Evolutionary conservation across 1,284 basidiomycete species (phyloP).

Genomic region (Phellinidium pouzarii): DNA sequence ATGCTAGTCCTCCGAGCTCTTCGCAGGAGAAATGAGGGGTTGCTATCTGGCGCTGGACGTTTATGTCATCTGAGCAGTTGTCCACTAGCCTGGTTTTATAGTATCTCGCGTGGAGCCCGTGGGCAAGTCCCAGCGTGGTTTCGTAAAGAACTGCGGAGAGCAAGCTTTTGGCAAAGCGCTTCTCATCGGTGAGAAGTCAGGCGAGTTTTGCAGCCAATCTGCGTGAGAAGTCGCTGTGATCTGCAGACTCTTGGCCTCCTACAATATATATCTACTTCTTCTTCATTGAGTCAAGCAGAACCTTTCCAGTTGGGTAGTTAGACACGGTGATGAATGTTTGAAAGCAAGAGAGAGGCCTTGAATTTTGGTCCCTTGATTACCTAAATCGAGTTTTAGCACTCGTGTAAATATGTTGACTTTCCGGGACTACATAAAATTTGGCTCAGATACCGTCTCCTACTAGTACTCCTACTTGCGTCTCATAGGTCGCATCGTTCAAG

Average conservation of each 20-base stretch:
- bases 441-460: neutral
- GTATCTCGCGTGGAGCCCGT: slow-evolving; percentile 6
- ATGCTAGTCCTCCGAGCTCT: neutral
- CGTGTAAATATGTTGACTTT: slow-evolving; percentile 7
- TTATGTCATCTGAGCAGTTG: neutral
- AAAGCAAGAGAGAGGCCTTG: neutral
- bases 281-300: neutral
- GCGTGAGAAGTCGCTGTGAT: neutral
- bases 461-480: neutral
- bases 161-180: slow-evolving; percentile 2
- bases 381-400: neutral
- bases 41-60: neutral
- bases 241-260: slow-evolving; percentile 2
- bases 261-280: neutral
- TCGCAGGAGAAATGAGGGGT: neutral
- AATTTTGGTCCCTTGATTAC: neutral
- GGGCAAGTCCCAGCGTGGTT: slow-evolving; percentile 6
- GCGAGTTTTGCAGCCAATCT: neutral
- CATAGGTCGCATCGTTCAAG: slow-evolving; percentile 15
- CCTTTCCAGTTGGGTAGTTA: neutral
- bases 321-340: neutral
- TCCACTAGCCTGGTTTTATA: neutral
- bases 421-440: slow-evolving; percentile 1
- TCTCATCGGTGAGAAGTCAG: slow-evolving; percentile 13
- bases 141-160: slow-evolving; percentile 8